These are phyloP conservation scores for Phytophthora vignae DNA, from an alignment of 352 stramenopile species.

Conservation along the genomic window DNA sequence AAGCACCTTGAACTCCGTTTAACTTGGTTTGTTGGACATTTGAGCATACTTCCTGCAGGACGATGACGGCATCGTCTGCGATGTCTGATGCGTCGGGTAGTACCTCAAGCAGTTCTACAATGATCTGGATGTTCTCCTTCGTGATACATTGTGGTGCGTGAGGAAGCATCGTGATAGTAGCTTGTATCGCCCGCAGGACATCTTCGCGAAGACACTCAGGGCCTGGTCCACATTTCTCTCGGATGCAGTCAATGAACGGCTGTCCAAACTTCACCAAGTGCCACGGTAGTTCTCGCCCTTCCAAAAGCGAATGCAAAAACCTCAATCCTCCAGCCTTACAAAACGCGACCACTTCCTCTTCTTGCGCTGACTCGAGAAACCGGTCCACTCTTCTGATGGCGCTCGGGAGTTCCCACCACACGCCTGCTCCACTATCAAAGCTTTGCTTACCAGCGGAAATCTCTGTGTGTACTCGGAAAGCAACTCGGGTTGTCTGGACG, in stretches of 20 bases:
- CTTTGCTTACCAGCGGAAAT: neutral
- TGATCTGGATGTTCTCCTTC: slow-evolving; percentile 25
- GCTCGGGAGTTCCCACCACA: slow-evolving; percentile 13
- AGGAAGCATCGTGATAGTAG: slow-evolving; percentile 11
- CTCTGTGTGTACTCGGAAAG: slow-evolving; percentile 25
- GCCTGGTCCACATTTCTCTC: neutral
- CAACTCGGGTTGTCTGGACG: slow-evolving; percentile 15
- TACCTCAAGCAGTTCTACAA: slow-evolving; percentile 7
- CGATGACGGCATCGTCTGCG: slow-evolving; percentile 11
- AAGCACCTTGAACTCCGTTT: neutral
- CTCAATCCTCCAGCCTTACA: slow-evolving; percentile 24
- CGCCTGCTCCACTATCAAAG: slow-evolving; percentile 1
- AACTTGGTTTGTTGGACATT: slow-evolving; percentile 1
- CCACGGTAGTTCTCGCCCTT: slow-evolving; percentile 9
- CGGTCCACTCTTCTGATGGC: slow-evolving; percentile 8
- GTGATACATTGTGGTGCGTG: slow-evolving; percentile 15
- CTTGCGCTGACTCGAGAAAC: slow-evolving; percentile 19
- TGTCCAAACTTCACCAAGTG: slow-evolving; percentile 7
- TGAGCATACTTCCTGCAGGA: slow-evolving; percentile 15
- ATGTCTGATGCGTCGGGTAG: slow-evolving; percentile 6
- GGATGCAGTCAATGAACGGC: slow-evolving; percentile 14
- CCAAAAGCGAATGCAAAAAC: slow-evolving; percentile 23
- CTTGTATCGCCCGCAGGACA: slow-evolving; percentile 15
- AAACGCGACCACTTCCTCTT: slow-evolving; percentile 26
- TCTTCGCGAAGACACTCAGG: neutral